Evolutionary conservation across 805 yeast genomes (phyloP), one percentile per base, ranked within the genome.

Genomic region (Hanseniaspora guilliermondii): DNA sequence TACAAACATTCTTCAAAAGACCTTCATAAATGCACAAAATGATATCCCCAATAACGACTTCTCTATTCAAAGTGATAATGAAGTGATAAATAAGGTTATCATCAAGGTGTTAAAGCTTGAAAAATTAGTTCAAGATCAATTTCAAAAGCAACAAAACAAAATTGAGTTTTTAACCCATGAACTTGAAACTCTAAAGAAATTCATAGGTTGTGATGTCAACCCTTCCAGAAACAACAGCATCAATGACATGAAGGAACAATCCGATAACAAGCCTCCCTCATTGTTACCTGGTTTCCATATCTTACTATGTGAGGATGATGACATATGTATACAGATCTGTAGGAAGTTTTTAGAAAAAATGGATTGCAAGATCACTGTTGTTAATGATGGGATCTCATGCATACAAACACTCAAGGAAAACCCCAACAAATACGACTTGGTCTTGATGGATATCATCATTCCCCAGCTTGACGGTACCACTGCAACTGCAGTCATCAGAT

Each of bases 361-460:
- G 65, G 97, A 97, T 0, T 89, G 96, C 66, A 81, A 87, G 14
- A 96, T 91, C 4, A 91, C 93, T 47, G 87, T 88, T 19, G 97
- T 87, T 0, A 83, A 87, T 5, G 97, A 91, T 69, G 99, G 98
- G 0, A 69, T 91, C 11, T 82, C 86, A 36, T 96, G 96, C 2
- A 87, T 93, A 44, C 76, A 80, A 35, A 83, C 81, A 0, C 77
- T 85, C 32, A 89, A 83, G 63, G 78, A 79, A 49, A 77, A 78
- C 36, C 49, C 55, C 14, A 21, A 24, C n/a, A 77, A 82, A 60
- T 85, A 81, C 62, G 95, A 84, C 67, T 70, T 85, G 56, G 91
- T 85, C 0, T 66, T 85, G 44, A 85, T 85, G 95, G 95, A 85
- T 68, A 85, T 85, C 52, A 91, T 85, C 22, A 85, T 85, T 93